phyloP scores from a whole-genome alignment of 1,284 basidiomycete genomes.

The Apiotrichum gracile region DNA sequence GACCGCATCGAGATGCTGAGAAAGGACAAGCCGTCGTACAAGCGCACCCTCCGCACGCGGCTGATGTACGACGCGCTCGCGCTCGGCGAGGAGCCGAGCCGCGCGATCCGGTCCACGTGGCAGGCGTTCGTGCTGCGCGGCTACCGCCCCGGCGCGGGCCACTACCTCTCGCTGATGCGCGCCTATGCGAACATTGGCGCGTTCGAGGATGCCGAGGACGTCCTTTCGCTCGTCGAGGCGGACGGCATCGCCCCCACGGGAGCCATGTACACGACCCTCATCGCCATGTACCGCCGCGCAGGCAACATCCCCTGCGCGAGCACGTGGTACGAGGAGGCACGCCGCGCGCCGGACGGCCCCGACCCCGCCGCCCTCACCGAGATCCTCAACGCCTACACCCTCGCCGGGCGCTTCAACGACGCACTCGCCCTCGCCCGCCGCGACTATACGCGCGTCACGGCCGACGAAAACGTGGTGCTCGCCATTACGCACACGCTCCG shows the following conservation, averaged over 20 bases:
- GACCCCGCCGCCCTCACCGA: conserved; percentile 7
- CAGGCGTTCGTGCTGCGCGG: conserved; percentile 30
- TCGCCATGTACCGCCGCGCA: conserved; percentile 12
- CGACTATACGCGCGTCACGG: conserved; percentile 2
- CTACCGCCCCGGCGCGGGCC: conserved; percentile 25
- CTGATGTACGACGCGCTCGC: conserved; percentile 31
- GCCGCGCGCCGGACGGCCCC: background rate
- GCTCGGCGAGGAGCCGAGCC: conserved; percentile 12
- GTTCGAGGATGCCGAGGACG: conserved; percentile 28
- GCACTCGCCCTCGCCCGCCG: conserved; percentile 5
- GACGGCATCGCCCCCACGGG: conserved; percentile 13
- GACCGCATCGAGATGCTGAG: background rate
- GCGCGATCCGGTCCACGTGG: conserved; percentile 25
- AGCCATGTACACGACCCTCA: conserved; percentile 25
- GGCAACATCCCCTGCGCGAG: conserved; percentile 4
- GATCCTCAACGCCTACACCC: conserved; percentile 1
- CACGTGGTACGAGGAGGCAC: conserved; percentile 2
- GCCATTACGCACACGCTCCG: conserved; percentile 11
- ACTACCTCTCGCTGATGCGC: conserved; percentile 33
- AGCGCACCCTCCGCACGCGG: conserved; percentile 20
- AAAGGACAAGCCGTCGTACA: background rate
- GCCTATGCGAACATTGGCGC: conserved; percentile 34
- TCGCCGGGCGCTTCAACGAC: background rate
- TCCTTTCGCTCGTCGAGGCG: conserved; percentile 22
- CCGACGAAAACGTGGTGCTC: conserved; percentile 5